Evolutionary conservation across 805 yeast genomes (phyloP).

Genomic region (Millerozyma acaciae): DNA sequence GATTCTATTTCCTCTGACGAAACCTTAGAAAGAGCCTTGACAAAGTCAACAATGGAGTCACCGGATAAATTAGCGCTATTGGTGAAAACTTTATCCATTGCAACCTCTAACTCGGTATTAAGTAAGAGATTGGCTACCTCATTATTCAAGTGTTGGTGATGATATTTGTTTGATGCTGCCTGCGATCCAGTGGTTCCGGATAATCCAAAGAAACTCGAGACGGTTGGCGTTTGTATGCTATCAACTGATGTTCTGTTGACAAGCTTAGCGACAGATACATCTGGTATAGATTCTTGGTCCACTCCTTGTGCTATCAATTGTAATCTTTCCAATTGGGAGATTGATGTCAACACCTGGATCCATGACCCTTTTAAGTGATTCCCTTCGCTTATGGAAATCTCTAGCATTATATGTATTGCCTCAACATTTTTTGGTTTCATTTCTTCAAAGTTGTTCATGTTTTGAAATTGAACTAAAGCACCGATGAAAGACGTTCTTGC

Average conservation of each 20-base stretch:
- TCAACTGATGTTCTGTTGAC: constrained; percentile 56
- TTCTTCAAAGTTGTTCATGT: constrained; percentile 73
- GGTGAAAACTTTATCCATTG: constrained; percentile 83
- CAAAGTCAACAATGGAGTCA: constrained; percentile 81
- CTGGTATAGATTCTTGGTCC: constrained; percentile 81
- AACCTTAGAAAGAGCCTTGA: constrained; percentile 79
- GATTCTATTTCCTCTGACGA: constrained; percentile 89
- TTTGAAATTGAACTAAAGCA: constrained; percentile 83
- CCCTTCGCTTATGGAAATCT: constrained; percentile 79
- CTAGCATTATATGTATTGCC: constrained; percentile 71
- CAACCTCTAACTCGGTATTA: constrained; percentile 68
- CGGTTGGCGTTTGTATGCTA: constrained; percentile 38
- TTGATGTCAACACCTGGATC: constrained; percentile 75
- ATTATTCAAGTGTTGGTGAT: constrained; percentile 62
- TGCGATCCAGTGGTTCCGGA: constrained; percentile 53
- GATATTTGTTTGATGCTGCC: constrained; percentile 64
- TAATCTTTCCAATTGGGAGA: constrained; percentile 88
- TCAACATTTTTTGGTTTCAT: constrained; percentile 75
- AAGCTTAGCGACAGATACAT: constrained; percentile 70
- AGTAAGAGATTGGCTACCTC: constrained; percentile 55
- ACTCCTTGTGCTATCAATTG: constrained; percentile 86
- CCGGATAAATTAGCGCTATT: constrained; percentile 78
- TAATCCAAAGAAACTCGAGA: constrained; percentile 51
- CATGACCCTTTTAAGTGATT: constrained; percentile 66
- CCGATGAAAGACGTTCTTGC: constrained; percentile 88